Conservation (phyloP, 2,329 filamentous ascomycete species). For the Phaeosphaeriaceae sp. region DNA sequence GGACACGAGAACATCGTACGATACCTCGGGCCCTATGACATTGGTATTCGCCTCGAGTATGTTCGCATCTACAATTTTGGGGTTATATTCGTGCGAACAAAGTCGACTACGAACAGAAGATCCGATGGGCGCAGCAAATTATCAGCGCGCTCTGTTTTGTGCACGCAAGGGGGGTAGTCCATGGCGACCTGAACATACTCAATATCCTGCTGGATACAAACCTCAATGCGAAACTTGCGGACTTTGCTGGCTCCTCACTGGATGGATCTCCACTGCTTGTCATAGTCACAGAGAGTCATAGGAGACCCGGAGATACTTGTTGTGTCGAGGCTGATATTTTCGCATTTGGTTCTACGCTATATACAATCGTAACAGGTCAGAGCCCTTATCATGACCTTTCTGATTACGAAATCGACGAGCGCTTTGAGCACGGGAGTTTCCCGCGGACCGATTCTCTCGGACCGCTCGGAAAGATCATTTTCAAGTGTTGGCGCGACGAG, state of each 20-base stretch:
- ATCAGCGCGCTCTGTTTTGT: constrained; percentile 2
- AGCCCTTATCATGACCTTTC: neutral
- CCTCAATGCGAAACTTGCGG: constrained; percentile 3
- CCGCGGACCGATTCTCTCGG: neutral
- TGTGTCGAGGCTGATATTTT: neutral
- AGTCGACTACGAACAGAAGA: neutral
- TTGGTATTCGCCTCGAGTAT: constrained; percentile 8
- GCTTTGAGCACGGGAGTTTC: neutral
- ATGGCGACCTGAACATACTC: constrained; percentile 6
- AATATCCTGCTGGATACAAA: constrained; percentile 6
- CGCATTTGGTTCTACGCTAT: neutral
- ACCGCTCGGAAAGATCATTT: neutral
- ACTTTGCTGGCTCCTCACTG: constrained; percentile 9
- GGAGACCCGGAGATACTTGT: neutral
- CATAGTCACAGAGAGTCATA: constrained; percentile 1
- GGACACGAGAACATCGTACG: constrained; percentile 1
- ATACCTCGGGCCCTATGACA: constrained; percentile 3
- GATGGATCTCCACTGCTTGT: constrained; percentile 1
- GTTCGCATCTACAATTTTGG: neutral
- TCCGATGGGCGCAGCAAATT: constrained; percentile 6
- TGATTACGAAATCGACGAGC: neutral
- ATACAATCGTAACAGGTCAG: neutral
- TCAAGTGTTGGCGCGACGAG: neutral
- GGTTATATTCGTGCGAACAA: neutral
- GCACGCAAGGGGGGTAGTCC: constrained; percentile 1